These are phyloP conservation scores for Conringia planisiliqua DNA, from an alignment of 345 rosid genomes.

Conservation along the genomic window DNA sequence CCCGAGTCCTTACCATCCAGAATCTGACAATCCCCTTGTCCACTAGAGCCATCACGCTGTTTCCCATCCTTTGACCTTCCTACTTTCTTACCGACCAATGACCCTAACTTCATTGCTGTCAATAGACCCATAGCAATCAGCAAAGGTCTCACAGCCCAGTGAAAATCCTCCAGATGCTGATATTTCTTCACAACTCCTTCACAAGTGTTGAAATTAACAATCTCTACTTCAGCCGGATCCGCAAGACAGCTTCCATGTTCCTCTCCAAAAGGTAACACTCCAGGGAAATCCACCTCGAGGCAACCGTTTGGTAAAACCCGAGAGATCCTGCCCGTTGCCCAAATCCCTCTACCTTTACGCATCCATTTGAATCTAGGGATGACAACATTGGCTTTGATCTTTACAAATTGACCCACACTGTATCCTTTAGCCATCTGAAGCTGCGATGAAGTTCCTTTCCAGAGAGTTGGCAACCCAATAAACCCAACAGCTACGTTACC, in stretches of 20 bases:
- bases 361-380: slow-evolving; percentile 91
- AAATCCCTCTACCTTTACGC: slow-evolving; percentile 44
- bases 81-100: slow-evolving; percentile 47
- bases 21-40: slow-evolving; percentile 22
- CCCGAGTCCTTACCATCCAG: slow-evolving; percentile 15
- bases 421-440: slow-evolving; percentile 84
- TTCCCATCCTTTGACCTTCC: slow-evolving; percentile 46
- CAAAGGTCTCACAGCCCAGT: slow-evolving; percentile 90
- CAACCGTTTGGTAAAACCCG: slow-evolving; percentile 75
- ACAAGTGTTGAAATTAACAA: slow-evolving; percentile 56
- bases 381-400: slow-evolving; percentile 55
- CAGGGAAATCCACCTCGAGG: slow-evolving; percentile 74
- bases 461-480: slow-evolving; percentile 67
- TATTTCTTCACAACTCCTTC: slow-evolving; percentile 63
- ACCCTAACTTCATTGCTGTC: slow-evolving; percentile 62
- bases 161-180: slow-evolving; percentile 90
- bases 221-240: slow-evolving; percentile 87
- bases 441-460: slow-evolving; percentile 73
- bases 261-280: slow-evolving; percentile 57
- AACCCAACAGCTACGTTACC: slow-evolving; percentile 73
- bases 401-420: slow-evolving; percentile 73
- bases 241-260: slow-evolving; percentile 54
- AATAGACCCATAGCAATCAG: slow-evolving; percentile 65
- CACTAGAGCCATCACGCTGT: slow-evolving; percentile 17
- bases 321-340: slow-evolving; percentile 84